Evolutionary conservation across 192 early-diverging fungal genomes (phyloP), one percentile per base, ranked within the genome.

Genomic region (Phlyctochytrium bullatum): DNA sequence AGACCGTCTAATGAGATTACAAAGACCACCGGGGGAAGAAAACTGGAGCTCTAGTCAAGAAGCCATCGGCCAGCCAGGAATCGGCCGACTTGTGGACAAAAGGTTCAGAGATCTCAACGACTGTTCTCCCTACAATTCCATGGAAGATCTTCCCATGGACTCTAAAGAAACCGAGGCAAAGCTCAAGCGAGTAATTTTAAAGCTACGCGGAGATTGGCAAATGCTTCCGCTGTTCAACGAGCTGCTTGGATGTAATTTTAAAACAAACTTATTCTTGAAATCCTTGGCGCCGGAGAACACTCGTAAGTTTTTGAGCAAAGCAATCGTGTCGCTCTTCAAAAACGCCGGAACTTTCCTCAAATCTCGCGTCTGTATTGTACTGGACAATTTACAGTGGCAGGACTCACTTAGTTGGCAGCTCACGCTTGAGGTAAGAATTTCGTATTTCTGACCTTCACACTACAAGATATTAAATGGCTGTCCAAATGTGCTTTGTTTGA

Each of bases 301-400:
- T 14, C 54, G 27, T 20, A 28, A 27, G 6, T 14, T 57, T 6
- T 25, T 57, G 27, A 57, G 6, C 10, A 27, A 25, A 27, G 27
- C 25, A 10, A 27, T 57, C 10, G 25, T 28, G 10, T 25, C 20
- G 14, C 27, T 57, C 12, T 10, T 57, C 27, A 57, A 14, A 6
- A 57, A 57, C 12, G 54, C 27, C 27, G 4, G 6, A 10, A 27
- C 4, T 27, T 10, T 28, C 10, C 25, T 57, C 12, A 28, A 28
- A 25, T 6, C 6, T 25, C 54, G 12, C 4, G 27, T 57, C 25
- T 14, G 20, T 6, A 57, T 57, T 27, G 6, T 57, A 10, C 10
- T 57, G 6, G 54, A 57, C 54, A 25, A 57, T 25, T 6, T 57
- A 27, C 54, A 47, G 40, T 47, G 40, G 40, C 40, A 47, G 20